phyloP scores from a whole-genome alignment of 371 early-diverging fungal species.

The Rhizopus microsporus region DNA sequence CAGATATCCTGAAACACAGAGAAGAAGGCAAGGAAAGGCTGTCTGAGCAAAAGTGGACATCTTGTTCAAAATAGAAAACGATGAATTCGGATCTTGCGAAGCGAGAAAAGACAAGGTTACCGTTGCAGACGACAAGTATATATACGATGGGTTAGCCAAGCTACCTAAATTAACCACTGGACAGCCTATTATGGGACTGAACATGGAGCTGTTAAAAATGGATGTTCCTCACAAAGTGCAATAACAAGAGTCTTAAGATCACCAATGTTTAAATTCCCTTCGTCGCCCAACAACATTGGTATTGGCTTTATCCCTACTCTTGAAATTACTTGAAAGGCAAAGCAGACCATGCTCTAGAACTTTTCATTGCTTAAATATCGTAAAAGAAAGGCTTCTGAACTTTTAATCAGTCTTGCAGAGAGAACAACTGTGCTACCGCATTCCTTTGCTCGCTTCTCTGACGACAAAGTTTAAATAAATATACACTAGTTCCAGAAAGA shows the following conservation, averaged over 20 bases:
- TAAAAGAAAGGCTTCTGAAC: slow-evolving; percentile 18
- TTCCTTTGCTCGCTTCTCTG: slow-evolving; percentile 15
- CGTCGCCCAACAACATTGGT: slow-evolving; percentile 3
- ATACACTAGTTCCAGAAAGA: too few species aligned
- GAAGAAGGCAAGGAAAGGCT: too few species aligned
- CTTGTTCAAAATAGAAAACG: too few species aligned
- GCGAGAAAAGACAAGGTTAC: too few species aligned
- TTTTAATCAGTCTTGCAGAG: slow-evolving; percentile 6
- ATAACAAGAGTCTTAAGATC: slow-evolving; percentile 8
- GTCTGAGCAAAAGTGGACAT: too few species aligned
- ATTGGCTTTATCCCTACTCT: slow-evolving; percentile 14
- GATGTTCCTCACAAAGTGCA: slow-evolving; percentile 2
- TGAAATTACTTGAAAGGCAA: slow-evolving; percentile 18
- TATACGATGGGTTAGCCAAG: too few species aligned
- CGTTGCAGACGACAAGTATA: too few species aligned
- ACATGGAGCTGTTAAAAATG: slow-evolving; percentile 12
- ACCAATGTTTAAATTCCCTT: slow-evolving; percentile 12
- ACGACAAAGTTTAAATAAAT: too few species aligned
- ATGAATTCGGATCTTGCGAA: too few species aligned
- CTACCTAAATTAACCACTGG: slow-evolving; percentile 15
- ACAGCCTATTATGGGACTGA: slow-evolving; percentile 14
- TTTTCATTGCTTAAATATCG: slow-evolving; percentile 9
- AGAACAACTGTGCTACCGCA: slow-evolving; percentile 3
- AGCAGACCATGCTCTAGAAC: slow-evolving; percentile 13
- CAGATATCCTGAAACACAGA: too few species aligned